These are phyloP conservation scores for Pichia terricola DNA, from an alignment of 1,139 yeast genomes.

Conservation along the genomic window DNA sequence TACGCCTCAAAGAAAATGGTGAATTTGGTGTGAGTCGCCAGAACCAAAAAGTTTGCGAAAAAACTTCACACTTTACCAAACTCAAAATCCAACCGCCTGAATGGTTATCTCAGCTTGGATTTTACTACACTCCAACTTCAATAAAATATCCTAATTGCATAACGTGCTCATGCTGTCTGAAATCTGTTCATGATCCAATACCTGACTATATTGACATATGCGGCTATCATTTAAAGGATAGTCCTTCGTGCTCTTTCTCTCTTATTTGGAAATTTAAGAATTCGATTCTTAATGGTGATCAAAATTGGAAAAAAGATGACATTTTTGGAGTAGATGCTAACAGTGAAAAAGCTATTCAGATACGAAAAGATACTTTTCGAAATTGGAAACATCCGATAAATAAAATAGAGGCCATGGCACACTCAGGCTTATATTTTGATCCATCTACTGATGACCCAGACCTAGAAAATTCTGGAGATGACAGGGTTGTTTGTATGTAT, in stretches of 20 bases:
- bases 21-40: too few relatives aligned
- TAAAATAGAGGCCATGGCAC: conserved; percentile 6
- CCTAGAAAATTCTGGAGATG: conserved; percentile 32
- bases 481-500: conserved; percentile 60
- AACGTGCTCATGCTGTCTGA: conserved; percentile 8
- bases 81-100: conserved; percentile 3
- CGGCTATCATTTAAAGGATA: conserved; percentile 3
- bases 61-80: too few relatives aligned
- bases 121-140: conserved; percentile 10
- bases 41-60: too few relatives aligned
- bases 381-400: conserved; percentile 4
- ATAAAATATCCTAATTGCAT: conserved; percentile 6
- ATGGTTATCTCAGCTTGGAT: conserved; percentile 9
- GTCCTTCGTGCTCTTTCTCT: conserved; percentile 6
- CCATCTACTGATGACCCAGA: conserved; percentile 28
- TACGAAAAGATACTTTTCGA: conserved; percentile 7
- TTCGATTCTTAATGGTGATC: not conserved
- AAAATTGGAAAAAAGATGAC: conserved; percentile 1
- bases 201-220: conserved; percentile 6
- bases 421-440: conserved; percentile 38
- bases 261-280: conserved; percentile 8
- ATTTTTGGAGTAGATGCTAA: conserved; percentile 3
- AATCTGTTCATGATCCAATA: conserved; percentile 6
- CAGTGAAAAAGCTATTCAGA: not conserved
- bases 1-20: too few relatives aligned